Base-by-base conservation (phyloP, 768 basidiomycete species). In the Termitomyces sp. region DNA sequence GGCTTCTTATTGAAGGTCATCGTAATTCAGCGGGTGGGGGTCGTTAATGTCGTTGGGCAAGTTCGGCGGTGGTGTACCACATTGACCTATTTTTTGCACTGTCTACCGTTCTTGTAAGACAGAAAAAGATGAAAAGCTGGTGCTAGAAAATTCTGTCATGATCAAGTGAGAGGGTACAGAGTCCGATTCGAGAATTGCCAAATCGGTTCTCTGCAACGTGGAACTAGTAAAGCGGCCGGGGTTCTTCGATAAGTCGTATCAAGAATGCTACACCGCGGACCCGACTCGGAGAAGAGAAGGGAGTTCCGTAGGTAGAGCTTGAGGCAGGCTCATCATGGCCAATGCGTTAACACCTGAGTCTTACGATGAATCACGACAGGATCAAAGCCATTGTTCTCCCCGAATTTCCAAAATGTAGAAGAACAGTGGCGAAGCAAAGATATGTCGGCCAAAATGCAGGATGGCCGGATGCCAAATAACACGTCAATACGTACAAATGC, bases 401-500 rank as follows among this genome's bases (percentile, higher is more conserved):
- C 14, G 23, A 17, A 9, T 48, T 14, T 19, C 10, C 19, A 49
- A 7, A 33, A 14, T 5, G 1, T 11, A 11, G 7, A 23, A 17
- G 21, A 50, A 50, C 49, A 51, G 50, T 40, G 50, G 47, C 15
- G 31, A 31, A 4, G 3, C 21, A 5, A 14, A n/a, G 30, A 21
- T 19, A 19, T 21, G 21, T n/a, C 17, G 15, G 12, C 52, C 30
- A 30, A 42, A 43, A 31, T 30, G 19, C 5, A 30, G 5, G 11
- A 53, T 43, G n/a, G 40, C 9, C 52, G 7, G 21, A 23, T 33
- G 46, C 38, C 67, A 73, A 73, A 71, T 60, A 73, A 73, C 70
- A 69, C 70, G 70, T 71, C 68, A 70, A 70, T 63, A 72, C 47
- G 61, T 48, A 60, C 54, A 63, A 63, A 59, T 49, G 47, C 37